A percentile compares a stretch with the other conserved stretches of the same genome.
Evolutionary conservation across 768 basidiomycete species (phyloP).

Genomic region (Nidula microcarpa): DNA sequence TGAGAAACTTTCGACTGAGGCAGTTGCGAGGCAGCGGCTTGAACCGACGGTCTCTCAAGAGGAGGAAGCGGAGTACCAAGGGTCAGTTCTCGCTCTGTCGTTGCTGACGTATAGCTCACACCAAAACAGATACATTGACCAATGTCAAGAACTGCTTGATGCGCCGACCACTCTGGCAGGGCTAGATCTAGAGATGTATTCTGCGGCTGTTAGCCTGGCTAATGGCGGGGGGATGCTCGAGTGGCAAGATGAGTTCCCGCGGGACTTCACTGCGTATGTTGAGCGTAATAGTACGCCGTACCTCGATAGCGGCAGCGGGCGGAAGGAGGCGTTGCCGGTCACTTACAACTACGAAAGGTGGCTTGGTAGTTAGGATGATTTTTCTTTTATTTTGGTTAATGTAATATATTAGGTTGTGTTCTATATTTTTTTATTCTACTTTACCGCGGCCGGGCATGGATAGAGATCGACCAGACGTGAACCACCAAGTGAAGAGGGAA

Average conservation of each 20-base stretch:
- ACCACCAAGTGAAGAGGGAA: constrained; percentile 27
- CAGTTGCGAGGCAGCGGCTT: constrained; percentile 53
- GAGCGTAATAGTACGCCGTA: constrained; percentile 46
- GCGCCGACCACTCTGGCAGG: constrained; percentile 52
- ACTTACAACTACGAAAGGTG: constrained; percentile 35
- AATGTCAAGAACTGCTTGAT: constrained; percentile 63
- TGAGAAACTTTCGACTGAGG: constrained; percentile 52
- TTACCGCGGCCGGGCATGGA: not conserved
- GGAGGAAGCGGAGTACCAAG: constrained; percentile 72
- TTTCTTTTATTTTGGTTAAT: too few species aligned
- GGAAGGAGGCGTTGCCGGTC: constrained; percentile 65
- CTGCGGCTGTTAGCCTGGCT: constrained; percentile 45
- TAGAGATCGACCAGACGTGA: constrained; percentile 8
- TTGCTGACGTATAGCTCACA: not conserved
- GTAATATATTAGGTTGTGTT: not conserved
- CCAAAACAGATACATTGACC: constrained; percentile 62
- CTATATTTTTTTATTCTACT: not conserved
- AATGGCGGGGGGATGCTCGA: constrained; percentile 29
- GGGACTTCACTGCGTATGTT: constrained; percentile 43
- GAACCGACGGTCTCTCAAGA: constrained; percentile 60
- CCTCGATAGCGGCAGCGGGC: constrained; percentile 60
- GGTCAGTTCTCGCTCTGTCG: constrained; percentile 31
- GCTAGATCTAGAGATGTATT: constrained; percentile 58
- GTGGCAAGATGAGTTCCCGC: constrained; percentile 34
- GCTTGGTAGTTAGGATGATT: constrained; percentile 24